Conservation (phyloP, 768 basidiomycete species). For the Baorangia bicolor region DNA sequence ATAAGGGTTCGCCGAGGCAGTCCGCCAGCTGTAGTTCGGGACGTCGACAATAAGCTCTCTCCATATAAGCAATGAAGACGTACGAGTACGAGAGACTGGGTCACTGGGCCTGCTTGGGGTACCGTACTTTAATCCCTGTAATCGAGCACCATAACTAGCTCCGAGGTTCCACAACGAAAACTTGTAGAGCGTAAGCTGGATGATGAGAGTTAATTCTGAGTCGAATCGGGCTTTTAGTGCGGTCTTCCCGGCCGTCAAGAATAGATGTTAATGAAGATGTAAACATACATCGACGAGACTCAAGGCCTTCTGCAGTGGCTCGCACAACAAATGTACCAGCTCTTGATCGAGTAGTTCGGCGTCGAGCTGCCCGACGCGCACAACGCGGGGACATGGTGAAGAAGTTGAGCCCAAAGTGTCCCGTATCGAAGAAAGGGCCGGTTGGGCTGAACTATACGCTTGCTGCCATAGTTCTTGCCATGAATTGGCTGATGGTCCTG, state of each 20-base stretch:
- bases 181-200: conserved; percentile 74
- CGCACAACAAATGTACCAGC: conserved; percentile 74
- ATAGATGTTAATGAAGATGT: not conserved
- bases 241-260: conserved; percentile 41
- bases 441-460: conserved; percentile 63
- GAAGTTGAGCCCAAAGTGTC: conserved; percentile 35
- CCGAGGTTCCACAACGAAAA: conserved; percentile 80
- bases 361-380: conserved; percentile 90
- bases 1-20: conserved; percentile 61
- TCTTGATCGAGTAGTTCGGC: conserved; percentile 89
- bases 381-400: conserved; percentile 45
- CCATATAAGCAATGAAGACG: conserved; percentile 2
- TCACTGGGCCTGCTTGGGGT: conserved; percentile 12
- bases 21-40: conserved; percentile 50
- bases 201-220: conserved; percentile 69
- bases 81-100: conserved; percentile 21
- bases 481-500: conserved; percentile 5
- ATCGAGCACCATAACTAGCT: conserved; percentile 78
- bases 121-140: conserved; percentile 74
- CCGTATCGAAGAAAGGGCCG: conserved; percentile 49
- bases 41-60: not conserved
- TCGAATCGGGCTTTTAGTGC: conserved; percentile 62
- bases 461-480: conserved; percentile 50
- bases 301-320: conserved; percentile 76
- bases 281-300: conserved; percentile 61